These are phyloP conservation scores for Candida sp. DNA, from an alignment of 1,139 yeast genomes.

Conservation along the genomic window DNA sequence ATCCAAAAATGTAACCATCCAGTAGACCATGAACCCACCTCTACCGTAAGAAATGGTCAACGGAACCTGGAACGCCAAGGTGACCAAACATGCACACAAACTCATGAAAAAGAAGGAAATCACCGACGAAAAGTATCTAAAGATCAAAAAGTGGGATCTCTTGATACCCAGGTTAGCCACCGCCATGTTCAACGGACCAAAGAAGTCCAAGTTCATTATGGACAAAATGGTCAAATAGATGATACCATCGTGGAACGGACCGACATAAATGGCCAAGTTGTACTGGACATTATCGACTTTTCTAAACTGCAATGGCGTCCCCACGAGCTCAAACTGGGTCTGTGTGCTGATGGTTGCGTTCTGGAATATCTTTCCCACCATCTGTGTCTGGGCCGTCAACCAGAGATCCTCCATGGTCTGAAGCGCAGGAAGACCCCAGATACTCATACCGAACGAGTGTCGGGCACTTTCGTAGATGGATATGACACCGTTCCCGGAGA, in stretches of 20 bases:
- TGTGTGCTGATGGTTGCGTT: slow-evolving; percentile 14
- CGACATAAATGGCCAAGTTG: slow-evolving; percentile 52
- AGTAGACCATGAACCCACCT: slow-evolving; percentile 47
- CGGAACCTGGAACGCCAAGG: slow-evolving; percentile 49
- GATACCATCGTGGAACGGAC: slow-evolving; percentile 77
- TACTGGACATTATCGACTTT: slow-evolving; percentile 55
- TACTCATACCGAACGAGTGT: slow-evolving; percentile 27
- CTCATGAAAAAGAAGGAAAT: slow-evolving; percentile 38
- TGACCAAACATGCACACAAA: slow-evolving; percentile 41
- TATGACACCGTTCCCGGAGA: slow-evolving; percentile 25
- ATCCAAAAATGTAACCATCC: slow-evolving; percentile 46
- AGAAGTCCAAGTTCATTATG: slow-evolving; percentile 58
- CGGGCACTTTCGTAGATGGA: slow-evolving; percentile 46
- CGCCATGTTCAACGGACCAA: slow-evolving; percentile 54
- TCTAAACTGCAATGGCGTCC: slow-evolving; percentile 40
- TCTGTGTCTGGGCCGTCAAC: slow-evolving; percentile 12
- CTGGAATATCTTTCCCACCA: slow-evolving; percentile 5
- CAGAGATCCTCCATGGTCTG: slow-evolving; percentile 11
- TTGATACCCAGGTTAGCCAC: slow-evolving; percentile 41
- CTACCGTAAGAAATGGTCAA: slow-evolving; percentile 42
- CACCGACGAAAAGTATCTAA: slow-evolving; percentile 33
- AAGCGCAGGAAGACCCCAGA: slow-evolving; percentile 14
- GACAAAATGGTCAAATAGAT: slow-evolving; percentile 77
- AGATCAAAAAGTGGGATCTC: slow-evolving; percentile 30
- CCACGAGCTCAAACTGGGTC: slow-evolving; percentile 22